These are phyloP conservation scores for Podospora sp. DNA, from an alignment of 495 filamentous ascomycete genomes.

Conservation along the genomic window DNA sequence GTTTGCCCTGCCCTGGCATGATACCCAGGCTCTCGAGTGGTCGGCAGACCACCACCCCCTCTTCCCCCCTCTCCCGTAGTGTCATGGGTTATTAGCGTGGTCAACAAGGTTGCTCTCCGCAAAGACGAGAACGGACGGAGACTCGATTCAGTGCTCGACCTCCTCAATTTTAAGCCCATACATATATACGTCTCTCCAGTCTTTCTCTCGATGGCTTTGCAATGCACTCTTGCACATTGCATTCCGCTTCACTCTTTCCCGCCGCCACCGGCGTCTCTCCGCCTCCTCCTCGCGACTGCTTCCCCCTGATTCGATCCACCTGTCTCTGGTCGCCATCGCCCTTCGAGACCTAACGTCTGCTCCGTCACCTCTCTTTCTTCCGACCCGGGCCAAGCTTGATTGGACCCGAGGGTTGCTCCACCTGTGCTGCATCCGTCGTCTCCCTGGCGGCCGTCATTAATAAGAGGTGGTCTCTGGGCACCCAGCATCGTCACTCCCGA, in stretches of 20 bases:
- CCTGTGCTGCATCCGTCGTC: slow-evolving; percentile 19
- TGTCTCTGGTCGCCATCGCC: slow-evolving; percentile 15
- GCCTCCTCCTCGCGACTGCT: not conserved
- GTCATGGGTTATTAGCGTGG: not conserved
- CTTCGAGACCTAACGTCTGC: slow-evolving; percentile 12
- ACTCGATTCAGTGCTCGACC: not conserved
- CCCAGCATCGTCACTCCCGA: slow-evolving; percentile 17
- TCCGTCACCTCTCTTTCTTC: slow-evolving; percentile 8
- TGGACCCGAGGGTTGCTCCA: slow-evolving; percentile 23
- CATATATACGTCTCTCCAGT: slow-evolving; percentile 2
- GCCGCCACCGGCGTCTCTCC: slow-evolving; percentile 7
- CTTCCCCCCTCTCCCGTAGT: not conserved
- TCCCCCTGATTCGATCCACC: slow-evolving; percentile 21
- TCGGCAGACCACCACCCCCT: not conserved
- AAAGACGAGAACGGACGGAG: not conserved
- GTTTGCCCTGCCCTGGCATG: slow-evolving; percentile 13
- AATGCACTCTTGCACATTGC: not conserved
- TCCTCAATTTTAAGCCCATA: not conserved
- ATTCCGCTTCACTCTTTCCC: not conserved
- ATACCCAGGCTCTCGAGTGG: not conserved
- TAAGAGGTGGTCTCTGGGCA: slow-evolving; percentile 18
- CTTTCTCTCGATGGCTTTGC: slow-evolving; percentile 15
- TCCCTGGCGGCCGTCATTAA: slow-evolving; percentile 16
- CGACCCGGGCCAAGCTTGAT: slow-evolving; percentile 16
- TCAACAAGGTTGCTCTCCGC: slow-evolving; percentile 9